phyloP scores from a whole-genome alignment of 305 asterid genomes.

The Fraxinus angustifolia region DNA sequence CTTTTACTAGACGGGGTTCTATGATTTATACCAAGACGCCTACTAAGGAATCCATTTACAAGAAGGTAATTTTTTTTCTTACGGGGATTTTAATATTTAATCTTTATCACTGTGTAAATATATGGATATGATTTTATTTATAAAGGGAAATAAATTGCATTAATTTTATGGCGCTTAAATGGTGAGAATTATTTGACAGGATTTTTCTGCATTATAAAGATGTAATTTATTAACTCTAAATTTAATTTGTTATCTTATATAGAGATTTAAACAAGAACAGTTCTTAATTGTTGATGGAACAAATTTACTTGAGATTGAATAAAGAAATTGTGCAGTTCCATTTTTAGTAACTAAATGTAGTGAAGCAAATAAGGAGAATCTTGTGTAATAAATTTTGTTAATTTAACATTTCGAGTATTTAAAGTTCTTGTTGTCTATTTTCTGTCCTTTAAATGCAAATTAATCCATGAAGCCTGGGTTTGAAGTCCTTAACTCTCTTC shows the following conservation, averaged over 20 bases:
- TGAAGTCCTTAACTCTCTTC: background rate
- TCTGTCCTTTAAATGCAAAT: background rate
- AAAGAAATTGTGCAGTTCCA: background rate
- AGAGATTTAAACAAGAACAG: background rate
- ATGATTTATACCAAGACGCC: conserved; percentile 89
- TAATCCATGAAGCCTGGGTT: background rate
- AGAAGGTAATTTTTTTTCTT: conserved; percentile 47
- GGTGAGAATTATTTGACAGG: background rate
- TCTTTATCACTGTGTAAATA: background rate
- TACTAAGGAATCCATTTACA: conserved; percentile 61
- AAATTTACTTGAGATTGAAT: background rate
- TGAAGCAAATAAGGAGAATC: background rate
- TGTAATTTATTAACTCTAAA: background rate
- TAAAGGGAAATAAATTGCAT: background rate
- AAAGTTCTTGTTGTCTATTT: background rate
- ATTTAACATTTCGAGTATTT: background rate
- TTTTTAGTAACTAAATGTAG: background rate
- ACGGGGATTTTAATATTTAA: background rate
- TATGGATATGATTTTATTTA: background rate
- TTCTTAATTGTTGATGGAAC: background rate
- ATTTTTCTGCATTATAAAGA: background rate
- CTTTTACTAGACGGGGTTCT: conserved; percentile 80
- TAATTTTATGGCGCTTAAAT: background rate
- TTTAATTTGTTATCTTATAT: background rate
- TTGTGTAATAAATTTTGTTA: background rate